phyloP scores from a whole-genome alignment of 495 filamentous ascomycete species.

The Xanthoparmelia taractica region DNA sequence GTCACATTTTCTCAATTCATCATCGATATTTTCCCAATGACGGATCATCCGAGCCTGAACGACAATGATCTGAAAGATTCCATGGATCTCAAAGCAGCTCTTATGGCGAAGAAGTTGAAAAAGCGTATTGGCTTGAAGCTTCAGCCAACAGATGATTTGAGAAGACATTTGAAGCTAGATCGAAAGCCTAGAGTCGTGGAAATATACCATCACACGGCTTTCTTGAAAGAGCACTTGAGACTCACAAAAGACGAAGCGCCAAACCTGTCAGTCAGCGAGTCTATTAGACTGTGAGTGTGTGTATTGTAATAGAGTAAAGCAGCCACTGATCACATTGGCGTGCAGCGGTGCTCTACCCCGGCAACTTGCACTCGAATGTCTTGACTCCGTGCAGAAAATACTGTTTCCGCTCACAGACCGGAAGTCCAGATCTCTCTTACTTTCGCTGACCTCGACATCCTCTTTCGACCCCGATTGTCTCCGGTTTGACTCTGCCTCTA shows the following conservation, averaged over 20 bases:
- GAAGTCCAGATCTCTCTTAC: constrained; percentile 28
- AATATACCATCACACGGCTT: constrained; percentile 30
- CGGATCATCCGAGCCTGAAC: constrained; percentile 29
- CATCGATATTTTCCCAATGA: constrained; percentile 25
- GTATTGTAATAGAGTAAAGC: not conserved
- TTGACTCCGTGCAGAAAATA: constrained; percentile 34
- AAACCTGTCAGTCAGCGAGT: constrained; percentile 13
- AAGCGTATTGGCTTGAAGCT: constrained; percentile 29
- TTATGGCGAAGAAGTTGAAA: constrained; percentile 31
- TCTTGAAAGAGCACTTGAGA: constrained; percentile 32
- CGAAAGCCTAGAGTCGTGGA: constrained; percentile 26
- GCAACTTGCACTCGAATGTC: constrained; percentile 30
- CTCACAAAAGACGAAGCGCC: constrained; percentile 23
- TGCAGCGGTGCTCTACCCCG: constrained; percentile 26
- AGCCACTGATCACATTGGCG: not conserved
- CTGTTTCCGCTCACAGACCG: constrained; percentile 34
- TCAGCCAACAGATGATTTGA: constrained; percentile 30
- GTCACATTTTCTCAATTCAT: constrained; percentile 26
- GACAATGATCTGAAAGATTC: constrained; percentile 17
- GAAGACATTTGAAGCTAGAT: constrained; percentile 31
- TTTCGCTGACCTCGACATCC: constrained; percentile 23
- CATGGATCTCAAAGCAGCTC: constrained; percentile 22
- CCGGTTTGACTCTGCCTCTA: constrained; percentile 28
- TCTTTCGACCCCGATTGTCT: constrained; percentile 31
- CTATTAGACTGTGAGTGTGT: constrained; percentile 15